These are phyloP conservation scores for Hansenula sp. DNA, from an alignment of 1,139 yeast genomes.

Conservation along the genomic window DNA sequence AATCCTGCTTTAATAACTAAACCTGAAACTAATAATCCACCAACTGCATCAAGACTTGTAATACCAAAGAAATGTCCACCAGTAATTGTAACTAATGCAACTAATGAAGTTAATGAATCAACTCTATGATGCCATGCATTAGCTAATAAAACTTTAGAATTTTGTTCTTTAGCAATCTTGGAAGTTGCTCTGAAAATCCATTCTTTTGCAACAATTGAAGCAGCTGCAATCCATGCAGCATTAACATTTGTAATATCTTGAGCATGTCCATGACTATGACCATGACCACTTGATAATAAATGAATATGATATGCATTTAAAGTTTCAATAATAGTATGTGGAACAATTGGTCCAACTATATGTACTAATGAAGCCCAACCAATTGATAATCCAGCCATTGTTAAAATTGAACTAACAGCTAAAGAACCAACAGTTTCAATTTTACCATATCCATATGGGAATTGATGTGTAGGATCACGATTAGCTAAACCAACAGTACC, in stretches of 20 bases:
- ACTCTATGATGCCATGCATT: conserved; percentile 99
- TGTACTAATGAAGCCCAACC: conserved; percentile 83
- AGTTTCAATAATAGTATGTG: conserved; percentile 48
- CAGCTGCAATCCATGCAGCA: conserved; percentile 96
- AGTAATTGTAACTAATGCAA: conserved; percentile 83
- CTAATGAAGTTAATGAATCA: conserved; percentile 89
- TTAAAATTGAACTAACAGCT: conserved; percentile 75
- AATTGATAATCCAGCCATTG: conserved; percentile 86
- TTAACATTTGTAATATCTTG: conserved; percentile 64
- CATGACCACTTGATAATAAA: conserved; percentile 26
- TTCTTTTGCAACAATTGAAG: conserved; percentile 81
- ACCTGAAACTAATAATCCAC: conserved; percentile 81
- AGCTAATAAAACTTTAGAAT: conserved; percentile 87
- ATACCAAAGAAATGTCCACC: conserved; percentile 76
- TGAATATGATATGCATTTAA: conserved; percentile 33
- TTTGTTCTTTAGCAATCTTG: conserved; percentile 68
- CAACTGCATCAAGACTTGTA: conserved; percentile 85
- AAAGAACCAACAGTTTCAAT: conserved; percentile 89
- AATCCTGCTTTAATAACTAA: conserved; percentile 83
- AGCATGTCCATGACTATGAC: conserved; percentile 39
- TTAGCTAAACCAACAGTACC: conserved; percentile 81
- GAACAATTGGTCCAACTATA: conserved; percentile 63
- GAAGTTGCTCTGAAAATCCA: conserved; percentile 80
- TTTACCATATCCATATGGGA: conserved; percentile 90
- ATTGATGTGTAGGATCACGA: conserved; percentile 57